A percentile compares a stretch with the other conserved stretches of the same genome.
These are phyloP conservation scores for Linum lewisii DNA, from an alignment of 345 rosid species.

Conservation along the genomic window DNA sequence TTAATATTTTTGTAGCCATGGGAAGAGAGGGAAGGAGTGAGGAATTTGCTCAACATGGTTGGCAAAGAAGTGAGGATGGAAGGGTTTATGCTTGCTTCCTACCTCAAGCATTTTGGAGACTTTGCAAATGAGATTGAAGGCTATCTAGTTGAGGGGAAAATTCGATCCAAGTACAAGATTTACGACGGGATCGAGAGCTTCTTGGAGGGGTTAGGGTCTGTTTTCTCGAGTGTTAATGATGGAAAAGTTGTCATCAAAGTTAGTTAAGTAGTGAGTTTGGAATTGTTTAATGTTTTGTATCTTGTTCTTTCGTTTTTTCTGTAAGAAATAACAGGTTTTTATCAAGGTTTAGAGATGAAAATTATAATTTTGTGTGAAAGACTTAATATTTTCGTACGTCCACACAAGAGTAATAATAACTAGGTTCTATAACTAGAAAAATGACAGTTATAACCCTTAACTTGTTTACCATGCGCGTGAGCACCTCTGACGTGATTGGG, in stretches of 20 bases:
- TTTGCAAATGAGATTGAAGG: constrained; percentile 26
- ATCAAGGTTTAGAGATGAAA: too few relatives aligned
- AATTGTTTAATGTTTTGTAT: too few relatives aligned
- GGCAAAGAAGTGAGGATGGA: constrained; percentile 42
- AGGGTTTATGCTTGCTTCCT: constrained; percentile 30
- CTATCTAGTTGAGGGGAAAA: constrained; percentile 25
- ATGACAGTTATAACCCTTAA: too few relatives aligned
- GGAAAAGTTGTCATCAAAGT: constrained; percentile 28
- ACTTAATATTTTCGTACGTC: too few relatives aligned
- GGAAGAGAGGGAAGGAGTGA: constrained; percentile 36
- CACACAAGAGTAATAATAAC: too few relatives aligned
- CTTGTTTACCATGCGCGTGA: too few relatives aligned
- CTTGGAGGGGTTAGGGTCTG: constrained; percentile 26
- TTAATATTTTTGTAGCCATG: constrained; percentile 20
- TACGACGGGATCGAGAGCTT: constrained; percentile 34
- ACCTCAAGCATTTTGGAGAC: constrained; percentile 20
- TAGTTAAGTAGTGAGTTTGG: too few relatives aligned
- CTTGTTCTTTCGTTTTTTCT: too few relatives aligned
- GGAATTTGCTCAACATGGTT: constrained; percentile 34
- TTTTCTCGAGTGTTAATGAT: constrained; percentile 30
- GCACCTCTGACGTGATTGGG: too few relatives aligned
- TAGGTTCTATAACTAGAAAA: too few relatives aligned
- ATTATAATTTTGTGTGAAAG: too few relatives aligned
- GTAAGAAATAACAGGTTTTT: too few relatives aligned
- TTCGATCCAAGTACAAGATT: constrained; percentile 20